Percentiles rank a stretch among this genome's conserved stretches.
These are phyloP conservation scores for Volvox carteri DNA, from an alignment of 163 green algal species.

Conservation along the genomic window DNA sequence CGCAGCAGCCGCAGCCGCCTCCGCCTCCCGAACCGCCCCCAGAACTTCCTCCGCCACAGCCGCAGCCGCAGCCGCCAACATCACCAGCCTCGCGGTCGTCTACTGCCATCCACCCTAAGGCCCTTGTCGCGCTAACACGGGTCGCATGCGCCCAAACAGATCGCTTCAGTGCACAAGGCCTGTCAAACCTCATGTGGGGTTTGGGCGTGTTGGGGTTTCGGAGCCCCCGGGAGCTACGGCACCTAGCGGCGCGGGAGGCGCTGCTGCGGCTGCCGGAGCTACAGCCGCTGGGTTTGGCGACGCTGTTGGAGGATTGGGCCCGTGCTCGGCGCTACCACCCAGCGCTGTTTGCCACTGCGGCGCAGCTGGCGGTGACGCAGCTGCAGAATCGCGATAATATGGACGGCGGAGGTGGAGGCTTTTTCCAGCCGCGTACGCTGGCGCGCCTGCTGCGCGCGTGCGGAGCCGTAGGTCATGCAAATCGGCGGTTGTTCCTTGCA, in stretches of 20 bases:
- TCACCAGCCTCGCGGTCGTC: neutral
- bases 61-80: neutral
- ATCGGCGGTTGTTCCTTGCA: constrained; percentile 17
- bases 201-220: constrained; percentile 46
- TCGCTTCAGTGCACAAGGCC: constrained; percentile 53
- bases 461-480: constrained; percentile 8
- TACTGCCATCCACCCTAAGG: neutral
- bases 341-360: constrained; percentile 46
- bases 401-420: neutral
- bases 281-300: constrained; percentile 57
- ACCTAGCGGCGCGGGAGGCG: constrained; percentile 46
- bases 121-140: neutral
- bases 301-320: constrained; percentile 57
- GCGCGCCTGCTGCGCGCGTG: constrained; percentile 40
- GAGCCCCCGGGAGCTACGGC: constrained; percentile 40
- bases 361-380: neutral
- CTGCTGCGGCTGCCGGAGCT: constrained; percentile 57
- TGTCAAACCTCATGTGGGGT: constrained; percentile 65
- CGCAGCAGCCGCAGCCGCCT: neutral
- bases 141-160: neutral
- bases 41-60: neutral
- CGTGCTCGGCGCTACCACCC: constrained; percentile 48
- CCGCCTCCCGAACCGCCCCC: neutral
- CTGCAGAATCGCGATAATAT: neutral
- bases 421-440: constrained; percentile 39